A percentile compares a stretch with the other conserved stretches of the same genome.
Evolutionary conservation across 2,329 filamentous ascomycete genomes (phyloP).

Genomic region (Botrytis fabae): DNA sequence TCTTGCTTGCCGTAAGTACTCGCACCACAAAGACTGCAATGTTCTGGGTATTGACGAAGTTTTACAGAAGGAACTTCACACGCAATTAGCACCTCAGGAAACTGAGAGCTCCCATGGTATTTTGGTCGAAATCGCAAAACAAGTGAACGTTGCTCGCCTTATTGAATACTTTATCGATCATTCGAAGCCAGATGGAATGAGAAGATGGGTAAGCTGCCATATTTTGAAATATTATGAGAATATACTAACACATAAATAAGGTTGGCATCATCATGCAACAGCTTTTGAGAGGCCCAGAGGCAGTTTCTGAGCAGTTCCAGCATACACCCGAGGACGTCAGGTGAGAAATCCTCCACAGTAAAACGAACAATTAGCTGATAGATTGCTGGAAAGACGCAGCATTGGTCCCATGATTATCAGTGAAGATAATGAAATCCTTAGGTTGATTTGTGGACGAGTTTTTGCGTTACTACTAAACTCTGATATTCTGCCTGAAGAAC

Average conservation of each 20-base stretch:
- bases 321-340: constrained; percentile 30
- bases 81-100: constrained; percentile 2
- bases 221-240: not conserved
- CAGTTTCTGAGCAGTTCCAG: constrained; percentile 29
- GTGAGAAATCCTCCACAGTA: constrained; percentile 27
- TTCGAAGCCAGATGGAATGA: constrained; percentile 24
- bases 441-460: constrained; percentile 34
- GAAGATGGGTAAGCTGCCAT: constrained; percentile 36
- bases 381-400: constrained; percentile 24
- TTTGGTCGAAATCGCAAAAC: constrained; percentile 6
- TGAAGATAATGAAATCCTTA: constrained; percentile 36
- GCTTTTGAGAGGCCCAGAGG: constrained; percentile 29
- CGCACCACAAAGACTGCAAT: not conserved
- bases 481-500: constrained; percentile 23
- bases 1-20: constrained; percentile 35
- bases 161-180: constrained; percentile 31
- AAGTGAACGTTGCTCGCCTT: not conserved
- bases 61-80: constrained; percentile 28
- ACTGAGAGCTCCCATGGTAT: not conserved
- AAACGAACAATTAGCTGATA: not conserved
- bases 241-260: constrained; percentile 25
- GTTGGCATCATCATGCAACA: constrained; percentile 37
- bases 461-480: constrained; percentile 28
- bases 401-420: constrained; percentile 32
- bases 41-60: constrained; percentile 5